Evolutionary conservation across 768 basidiomycete species (phyloP).

Genomic region (Termitomyces sp.): DNA sequence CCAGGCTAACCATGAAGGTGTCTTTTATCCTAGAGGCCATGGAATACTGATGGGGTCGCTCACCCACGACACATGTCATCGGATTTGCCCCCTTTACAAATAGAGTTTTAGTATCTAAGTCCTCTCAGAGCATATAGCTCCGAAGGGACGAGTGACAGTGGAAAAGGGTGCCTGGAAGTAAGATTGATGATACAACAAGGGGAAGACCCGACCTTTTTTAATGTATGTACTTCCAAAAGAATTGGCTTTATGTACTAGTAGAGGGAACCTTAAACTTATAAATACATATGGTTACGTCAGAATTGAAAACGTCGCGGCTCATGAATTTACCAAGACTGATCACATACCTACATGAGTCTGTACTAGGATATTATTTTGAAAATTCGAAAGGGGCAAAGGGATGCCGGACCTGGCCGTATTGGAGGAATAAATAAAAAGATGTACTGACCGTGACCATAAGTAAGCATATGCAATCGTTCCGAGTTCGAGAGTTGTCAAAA

Average conservation of each 20-base stretch:
- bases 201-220: constrained; percentile 3
- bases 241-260: no score
- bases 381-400: background rate
- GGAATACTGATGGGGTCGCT: constrained; percentile 37
- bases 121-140: constrained; percentile 22
- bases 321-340: background rate
- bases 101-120: constrained; percentile 47
- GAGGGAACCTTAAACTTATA: background rate
- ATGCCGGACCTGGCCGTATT: background rate
- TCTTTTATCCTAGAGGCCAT: constrained; percentile 33
- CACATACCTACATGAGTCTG: no score
- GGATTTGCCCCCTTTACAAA: constrained; percentile 31
- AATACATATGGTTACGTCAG: background rate
- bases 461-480: no score
- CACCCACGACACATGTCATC: constrained; percentile 35
- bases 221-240: no score
- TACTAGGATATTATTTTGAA: no score
- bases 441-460: background rate
- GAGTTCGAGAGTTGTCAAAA: background rate
- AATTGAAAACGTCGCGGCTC: background rate
- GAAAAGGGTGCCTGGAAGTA: constrained; percentile 29
- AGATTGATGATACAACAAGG: constrained; percentile 13
- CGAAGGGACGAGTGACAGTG: constrained; percentile 32
- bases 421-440: no score
- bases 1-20: constrained; percentile 18